Percentiles rank a stretch among this genome's conserved stretches.
phyloP scores from a whole-genome alignment of 352 stramenopile genomes.

The Pythium phragmiticola region DNA sequence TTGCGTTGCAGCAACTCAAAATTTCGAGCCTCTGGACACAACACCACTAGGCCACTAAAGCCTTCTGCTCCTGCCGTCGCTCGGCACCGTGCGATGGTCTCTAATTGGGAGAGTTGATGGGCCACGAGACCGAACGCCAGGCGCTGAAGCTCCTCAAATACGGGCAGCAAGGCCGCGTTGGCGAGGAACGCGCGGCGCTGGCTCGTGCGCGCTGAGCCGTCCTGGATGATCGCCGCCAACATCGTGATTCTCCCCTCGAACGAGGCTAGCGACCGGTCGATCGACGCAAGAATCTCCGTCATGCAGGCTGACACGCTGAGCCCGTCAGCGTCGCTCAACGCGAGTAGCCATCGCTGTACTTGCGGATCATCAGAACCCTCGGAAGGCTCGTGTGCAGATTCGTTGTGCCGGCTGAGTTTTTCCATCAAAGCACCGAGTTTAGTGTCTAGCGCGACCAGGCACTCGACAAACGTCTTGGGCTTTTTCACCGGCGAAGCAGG shows the following conservation, averaged over 20 bases:
- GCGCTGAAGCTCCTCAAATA: conserved; percentile 45
- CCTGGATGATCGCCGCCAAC: conserved; percentile 33
- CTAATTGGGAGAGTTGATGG: conserved; percentile 52
- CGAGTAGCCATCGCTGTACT: conserved; percentile 30
- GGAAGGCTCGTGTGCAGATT: neutral
- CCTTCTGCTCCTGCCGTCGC: neutral
- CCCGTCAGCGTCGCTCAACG: conserved; percentile 51
- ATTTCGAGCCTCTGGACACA: conserved; percentile 3
- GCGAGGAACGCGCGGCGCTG: conserved; percentile 59
- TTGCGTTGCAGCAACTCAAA: conserved; percentile 61
- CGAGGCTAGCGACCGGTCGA: conserved; percentile 36
- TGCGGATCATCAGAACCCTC: neutral
- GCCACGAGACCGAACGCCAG: conserved; percentile 42
- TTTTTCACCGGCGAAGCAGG: neutral
- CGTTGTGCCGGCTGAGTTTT: neutral
- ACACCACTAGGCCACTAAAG: neutral
- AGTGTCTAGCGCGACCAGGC: neutral
- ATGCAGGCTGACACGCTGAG: conserved; percentile 63
- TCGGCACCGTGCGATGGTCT: conserved; percentile 18
- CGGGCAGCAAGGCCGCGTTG: conserved; percentile 44
- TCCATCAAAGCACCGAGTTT: neutral
- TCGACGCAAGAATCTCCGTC: conserved; percentile 49
- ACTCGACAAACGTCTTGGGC: conserved; percentile 17
- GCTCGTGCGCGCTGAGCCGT: conserved; percentile 52
- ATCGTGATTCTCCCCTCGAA: conserved; percentile 37